Evolutionary conservation across 2,329 filamentous ascomycete genomes (phyloP), one percentile per base, ranked within the genome.

Genomic region (Aspergillus ochraceoroseus): DNA sequence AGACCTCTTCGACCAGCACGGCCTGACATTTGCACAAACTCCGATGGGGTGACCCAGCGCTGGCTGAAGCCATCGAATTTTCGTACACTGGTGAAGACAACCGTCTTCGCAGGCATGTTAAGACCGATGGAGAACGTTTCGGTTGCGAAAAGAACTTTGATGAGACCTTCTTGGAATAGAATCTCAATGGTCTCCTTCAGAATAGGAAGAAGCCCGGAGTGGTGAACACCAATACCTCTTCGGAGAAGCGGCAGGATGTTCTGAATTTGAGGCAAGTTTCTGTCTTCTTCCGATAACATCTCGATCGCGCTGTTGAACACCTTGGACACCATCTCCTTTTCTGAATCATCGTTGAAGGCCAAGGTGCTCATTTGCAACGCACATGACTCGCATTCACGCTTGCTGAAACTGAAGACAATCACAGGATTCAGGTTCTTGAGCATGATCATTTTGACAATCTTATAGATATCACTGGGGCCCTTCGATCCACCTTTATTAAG

Each of bases 331-430:
- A 96, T 88, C 15, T 80, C 81, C 65, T 95, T 94, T 66, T 98
- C 92, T 0, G 87, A 89, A 14, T 95, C 87, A 51, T 95, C 88
- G 68, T 98, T 98, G 76, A 98, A 95, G 32, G 86, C 82, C 58
- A 96, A 77, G 46, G 80, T 78, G 37, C 82, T 90, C 70, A 95
- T 89, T 53, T 87, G 79, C 32, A 98, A 72, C 1, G 92, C 92
- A 64, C 92, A 82, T 48, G 82, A 81, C 68, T 98, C 92, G 62
- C 90, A 95, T 57, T 96, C 90, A 51, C 90, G 79, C 72, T 98
- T 98, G 75, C 89, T 95, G 71, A 98, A 98, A 67, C 90, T 96
- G 77, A 98, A 98, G 26, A 98, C 88, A 61, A 98, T 98, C 56
- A 96, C 92, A 0, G 92, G 92, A 58, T 98, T 95, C 68, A 92